Percentiles rank a stretch among this genome's conserved stretches.
Conservation (phyloP, 345 rosid species). For the Conringia planisiliqua region DNA sequence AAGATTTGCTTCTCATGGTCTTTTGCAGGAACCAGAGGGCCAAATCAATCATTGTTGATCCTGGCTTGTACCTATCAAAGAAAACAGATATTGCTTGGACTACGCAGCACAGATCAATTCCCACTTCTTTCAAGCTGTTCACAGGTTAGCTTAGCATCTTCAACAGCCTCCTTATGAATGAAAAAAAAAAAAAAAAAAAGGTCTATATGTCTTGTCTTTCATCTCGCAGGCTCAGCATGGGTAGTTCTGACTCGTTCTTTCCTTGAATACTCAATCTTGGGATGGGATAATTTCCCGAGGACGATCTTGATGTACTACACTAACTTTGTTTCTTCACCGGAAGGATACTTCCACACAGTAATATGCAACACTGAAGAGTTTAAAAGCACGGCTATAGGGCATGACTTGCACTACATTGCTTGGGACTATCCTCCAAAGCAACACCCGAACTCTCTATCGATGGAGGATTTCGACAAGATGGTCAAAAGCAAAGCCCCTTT, state of each 20-base stretch:
- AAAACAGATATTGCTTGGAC: constrained; percentile 87
- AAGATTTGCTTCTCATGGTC: constrained; percentile 9
- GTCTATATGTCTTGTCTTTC: constrained; percentile 11
- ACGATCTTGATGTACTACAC: constrained; percentile 80
- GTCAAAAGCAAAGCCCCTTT: constrained; percentile 78
- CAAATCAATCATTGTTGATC: constrained; percentile 87
- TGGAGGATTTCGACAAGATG: constrained; percentile 60
- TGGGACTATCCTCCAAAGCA: constrained; percentile 97
- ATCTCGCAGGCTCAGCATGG: constrained; percentile 81
- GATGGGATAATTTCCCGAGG: constrained; percentile 94
- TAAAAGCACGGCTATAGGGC: constrained; percentile 67
- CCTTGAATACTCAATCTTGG: constrained; percentile 72
- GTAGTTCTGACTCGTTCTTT: constrained; percentile 86
- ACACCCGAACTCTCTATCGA: constrained; percentile 78
- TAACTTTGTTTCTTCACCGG: constrained; percentile 88
- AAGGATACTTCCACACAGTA: constrained; percentile 89
- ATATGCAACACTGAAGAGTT: constrained; percentile 81
- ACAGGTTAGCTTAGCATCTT: constrained; percentile 53
- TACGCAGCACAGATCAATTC: constrained; percentile 84
- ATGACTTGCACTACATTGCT: constrained; percentile 89
- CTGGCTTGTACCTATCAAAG: constrained; percentile 87
- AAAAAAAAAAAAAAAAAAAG: neutral
- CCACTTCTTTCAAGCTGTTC: constrained; percentile 79
- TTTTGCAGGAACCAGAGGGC: constrained; percentile 74
- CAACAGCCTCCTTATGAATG: neutral